Evolutionary conservation across 768 basidiomycete species (phyloP), one percentile per base, ranked within the genome.

Genomic region (Trametes coccinea): DNA sequence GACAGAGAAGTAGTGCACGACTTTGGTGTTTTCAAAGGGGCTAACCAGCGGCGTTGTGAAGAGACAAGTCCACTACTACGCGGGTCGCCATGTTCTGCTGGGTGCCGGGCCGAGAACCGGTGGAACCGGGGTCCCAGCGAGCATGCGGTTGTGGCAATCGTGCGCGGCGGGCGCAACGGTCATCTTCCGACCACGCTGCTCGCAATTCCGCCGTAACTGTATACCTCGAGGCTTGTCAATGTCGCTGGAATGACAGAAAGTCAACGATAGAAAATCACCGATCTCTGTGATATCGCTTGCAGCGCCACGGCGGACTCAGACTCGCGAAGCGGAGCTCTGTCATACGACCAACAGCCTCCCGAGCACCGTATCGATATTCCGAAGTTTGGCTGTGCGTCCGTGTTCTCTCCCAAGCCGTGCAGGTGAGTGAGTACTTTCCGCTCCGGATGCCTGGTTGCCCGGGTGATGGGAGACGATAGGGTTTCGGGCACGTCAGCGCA

Each of bases 321-420:
- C 49, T 27, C 44, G 55, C 61, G 50, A 54, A 51, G 33, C 60
- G 33, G 45, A 48, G 59, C 48, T 43, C 55, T 56, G 54, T 51
- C 60, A 61, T 29, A 51, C 60, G 54, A 47, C 61, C n/a, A 5
- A 39, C 10, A 5, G 34, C 33, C 41, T 56, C 53, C 30, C 48
- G 49, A 40, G 17, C 14, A 5, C 50, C 55, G 50, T 41, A 62
- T 62, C 61, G 55, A 62, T 56, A 62, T 40, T 53, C 61, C 55
- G 61, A 45, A n/a, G 31, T 61, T 44, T 50, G 54, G 61, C 61
- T 52, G 61, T 62, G 61, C 61, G 51, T 41, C n/a, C 43, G 43
- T 14, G 43, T 9, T 17, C 43, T 46, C 16, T 44, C 47, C 29
- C 47, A 48, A 51, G 40, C 60, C 40, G 60, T 5, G 11, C 50